Conservation (phyloP, 2,329 filamentous ascomycete species). For the Alternaria angustiovoidea region DNA sequence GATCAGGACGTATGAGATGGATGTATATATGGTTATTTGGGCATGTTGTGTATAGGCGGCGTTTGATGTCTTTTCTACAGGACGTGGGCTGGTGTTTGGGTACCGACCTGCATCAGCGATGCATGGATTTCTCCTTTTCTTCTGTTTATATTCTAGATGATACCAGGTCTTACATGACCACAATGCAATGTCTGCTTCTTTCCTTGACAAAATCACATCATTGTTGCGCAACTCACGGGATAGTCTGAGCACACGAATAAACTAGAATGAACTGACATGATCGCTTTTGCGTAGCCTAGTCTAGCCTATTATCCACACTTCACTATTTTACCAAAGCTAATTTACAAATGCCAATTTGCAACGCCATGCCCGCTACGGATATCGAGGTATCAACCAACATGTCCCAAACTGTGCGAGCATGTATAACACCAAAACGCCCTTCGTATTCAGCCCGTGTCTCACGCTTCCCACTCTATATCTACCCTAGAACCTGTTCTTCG, state of each 20-base stretch:
- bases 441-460: background rate
- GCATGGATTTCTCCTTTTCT: background rate
- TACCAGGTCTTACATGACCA: constrained; percentile 14
- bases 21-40: background rate
- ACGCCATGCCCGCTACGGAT: constrained; percentile 15
- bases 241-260: no score
- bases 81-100: background rate
- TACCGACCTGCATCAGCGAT: background rate
- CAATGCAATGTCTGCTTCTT: constrained; percentile 2
- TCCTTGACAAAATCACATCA: background rate
- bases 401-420: constrained; percentile 5
- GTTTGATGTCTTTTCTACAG: background rate
- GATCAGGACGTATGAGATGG: background rate
- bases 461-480: background rate
- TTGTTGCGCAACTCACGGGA: background rate
- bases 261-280: background rate
- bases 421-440: constrained; percentile 11
- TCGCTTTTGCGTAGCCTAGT: background rate
- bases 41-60: background rate
- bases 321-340: background rate
- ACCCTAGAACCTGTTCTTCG: constrained; percentile 16
- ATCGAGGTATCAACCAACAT: constrained; percentile 17
- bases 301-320: background rate
- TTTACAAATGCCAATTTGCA: constrained; percentile 1
- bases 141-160: constrained; percentile 10